phyloP scores from a whole-genome alignment of 805 yeast genomes.

The Cyberlindnera galapagoensis region DNA sequence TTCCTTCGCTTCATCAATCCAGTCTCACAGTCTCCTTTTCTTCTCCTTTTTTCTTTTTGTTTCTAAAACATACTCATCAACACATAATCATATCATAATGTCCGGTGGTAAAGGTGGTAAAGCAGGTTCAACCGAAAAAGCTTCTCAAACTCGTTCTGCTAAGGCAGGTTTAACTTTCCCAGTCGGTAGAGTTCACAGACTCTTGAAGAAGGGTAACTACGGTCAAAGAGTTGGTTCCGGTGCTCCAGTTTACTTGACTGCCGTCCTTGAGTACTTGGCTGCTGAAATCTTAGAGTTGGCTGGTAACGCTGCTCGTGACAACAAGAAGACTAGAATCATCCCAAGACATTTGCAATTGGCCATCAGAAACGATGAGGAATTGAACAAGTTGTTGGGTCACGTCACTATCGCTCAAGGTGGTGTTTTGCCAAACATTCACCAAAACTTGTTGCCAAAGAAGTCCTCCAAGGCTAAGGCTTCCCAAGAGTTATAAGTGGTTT shows the following conservation, averaged over 20 bases:
- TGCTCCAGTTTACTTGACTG: slow-evolving; percentile 97
- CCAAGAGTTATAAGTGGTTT: slow-evolving; percentile 45
- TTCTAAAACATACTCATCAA: slow-evolving; percentile 2
- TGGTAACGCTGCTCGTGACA: slow-evolving; percentile 98
- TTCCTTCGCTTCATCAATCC: no score
- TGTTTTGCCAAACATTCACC: slow-evolving; percentile 97
- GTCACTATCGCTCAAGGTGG: slow-evolving; percentile 99
- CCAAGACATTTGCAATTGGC: slow-evolving; percentile 99
- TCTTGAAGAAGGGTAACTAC: slow-evolving; percentile 94
- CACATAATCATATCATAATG: slow-evolving; percentile 34
- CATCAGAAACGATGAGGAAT: slow-evolving; percentile 98
- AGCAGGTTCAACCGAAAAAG: slow-evolving; percentile 92
- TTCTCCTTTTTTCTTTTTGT: slow-evolving; percentile 1
- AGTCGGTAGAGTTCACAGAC: slow-evolving; percentile 98
- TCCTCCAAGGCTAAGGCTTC: slow-evolving; percentile 52
- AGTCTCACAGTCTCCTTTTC: no score
- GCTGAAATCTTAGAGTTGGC: slow-evolving; percentile 98
- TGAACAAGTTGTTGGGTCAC: slow-evolving; percentile 86
- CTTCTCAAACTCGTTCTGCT: slow-evolving; percentile 96
- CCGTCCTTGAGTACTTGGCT: slow-evolving; percentile 93
- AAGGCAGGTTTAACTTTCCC: slow-evolving; percentile 99
- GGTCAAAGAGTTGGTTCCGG: slow-evolving; percentile 99
- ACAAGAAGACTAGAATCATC: slow-evolving; percentile 97
- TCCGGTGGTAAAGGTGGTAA: slow-evolving; percentile 76
- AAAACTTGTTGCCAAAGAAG: slow-evolving; percentile 84